Percentiles rank a stretch among this genome's conserved stretches.
phyloP scores from a whole-genome alignment of 2,329 filamentous ascomycete genomes.

The Dothistroma septosporum region DNA sequence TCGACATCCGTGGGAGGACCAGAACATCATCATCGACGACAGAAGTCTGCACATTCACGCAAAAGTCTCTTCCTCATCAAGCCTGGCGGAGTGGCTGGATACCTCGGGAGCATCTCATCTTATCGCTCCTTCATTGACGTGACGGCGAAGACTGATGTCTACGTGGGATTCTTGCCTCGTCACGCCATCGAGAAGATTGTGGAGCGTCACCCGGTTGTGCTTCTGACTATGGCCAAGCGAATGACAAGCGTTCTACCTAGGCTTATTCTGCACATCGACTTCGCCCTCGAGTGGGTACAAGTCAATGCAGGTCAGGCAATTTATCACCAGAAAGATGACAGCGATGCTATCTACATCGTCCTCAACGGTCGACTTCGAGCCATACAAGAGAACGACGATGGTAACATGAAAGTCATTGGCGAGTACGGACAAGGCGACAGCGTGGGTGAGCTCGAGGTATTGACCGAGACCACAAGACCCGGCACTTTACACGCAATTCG shows the following conservation, averaged over 20 bases:
- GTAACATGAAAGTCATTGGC: slow-evolving; percentile 77
- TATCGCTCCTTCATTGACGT: slow-evolving; percentile 96
- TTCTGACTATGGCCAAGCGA: slow-evolving; percentile 93
- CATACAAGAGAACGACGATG: slow-evolving; percentile 75
- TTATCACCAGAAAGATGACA: slow-evolving; percentile 89
- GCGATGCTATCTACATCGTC: slow-evolving; percentile 97
- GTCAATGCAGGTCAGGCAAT: slow-evolving; percentile 93
- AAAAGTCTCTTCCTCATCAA: slow-evolving; percentile 86
- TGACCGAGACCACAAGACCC: slow-evolving; percentile 88
- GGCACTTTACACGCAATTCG: slow-evolving; percentile 93
- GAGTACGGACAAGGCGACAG: slow-evolving; percentile 98
- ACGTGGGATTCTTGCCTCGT: slow-evolving; percentile 89
- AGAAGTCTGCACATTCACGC: slow-evolving; percentile 44
- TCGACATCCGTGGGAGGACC: slow-evolving; percentile 21
- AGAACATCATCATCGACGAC: slow-evolving; percentile 35
- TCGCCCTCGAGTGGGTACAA: slow-evolving; percentile 96
- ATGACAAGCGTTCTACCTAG: slow-evolving; percentile 84
- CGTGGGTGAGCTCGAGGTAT: slow-evolving; percentile 91
- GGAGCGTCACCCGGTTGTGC: slow-evolving; percentile 83
- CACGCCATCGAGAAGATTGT: slow-evolving; percentile 84
- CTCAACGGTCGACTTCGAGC: slow-evolving; percentile 86
- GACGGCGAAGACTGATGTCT: slow-evolving; percentile 95
- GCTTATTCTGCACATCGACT: slow-evolving; percentile 92
- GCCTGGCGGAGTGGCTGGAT: slow-evolving; percentile 88
- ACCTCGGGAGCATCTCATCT: slow-evolving; percentile 88